These are phyloP conservation scores for Handroanthus guayacan DNA, from an alignment of 257 asterid species.

Conservation along the genomic window DNA sequence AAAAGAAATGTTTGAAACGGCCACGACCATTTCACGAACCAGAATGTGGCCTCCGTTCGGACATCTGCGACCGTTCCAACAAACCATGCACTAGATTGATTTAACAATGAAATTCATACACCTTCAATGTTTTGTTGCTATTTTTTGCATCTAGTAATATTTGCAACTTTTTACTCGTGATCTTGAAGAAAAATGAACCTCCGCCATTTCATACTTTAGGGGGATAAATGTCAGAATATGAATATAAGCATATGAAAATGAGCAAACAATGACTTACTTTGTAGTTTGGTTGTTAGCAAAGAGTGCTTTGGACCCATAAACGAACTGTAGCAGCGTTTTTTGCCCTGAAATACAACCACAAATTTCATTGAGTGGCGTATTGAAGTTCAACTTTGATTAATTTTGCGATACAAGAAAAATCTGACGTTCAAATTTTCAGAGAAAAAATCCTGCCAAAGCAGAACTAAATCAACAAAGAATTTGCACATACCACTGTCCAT, in stretches of 20 bases:
- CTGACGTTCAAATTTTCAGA: conserved; percentile 11
- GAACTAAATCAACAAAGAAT: conserved; percentile 18
- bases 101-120: background rate
- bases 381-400: conserved; percentile 7
- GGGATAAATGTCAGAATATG: background rate
- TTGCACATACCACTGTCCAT: conserved; percentile 40
- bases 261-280: conserved; percentile 29
- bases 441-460: background rate
- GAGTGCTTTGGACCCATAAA: conserved; percentile 27
- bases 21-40: too few relatives aligned
- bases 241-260: conserved; percentile 9
- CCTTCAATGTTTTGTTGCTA: conserved; percentile 14
- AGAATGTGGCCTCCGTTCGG: too few relatives aligned
- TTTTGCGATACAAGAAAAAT: conserved; percentile 21
- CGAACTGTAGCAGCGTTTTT: conserved; percentile 13
- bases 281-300: conserved; percentile 29
- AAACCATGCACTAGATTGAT: too few relatives aligned
- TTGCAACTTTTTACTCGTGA: background rate
- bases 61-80: too few relatives aligned
- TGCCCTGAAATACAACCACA: conserved; percentile 35
- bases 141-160: background rate
- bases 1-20: too few relatives aligned
- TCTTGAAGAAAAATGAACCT: background rate
- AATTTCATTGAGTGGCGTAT: conserved; percentile 18
- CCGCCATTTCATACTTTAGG: background rate